Base-by-base conservation (phyloP, 352 stramenopile genomes). In the Globisporangium polare region DNA sequence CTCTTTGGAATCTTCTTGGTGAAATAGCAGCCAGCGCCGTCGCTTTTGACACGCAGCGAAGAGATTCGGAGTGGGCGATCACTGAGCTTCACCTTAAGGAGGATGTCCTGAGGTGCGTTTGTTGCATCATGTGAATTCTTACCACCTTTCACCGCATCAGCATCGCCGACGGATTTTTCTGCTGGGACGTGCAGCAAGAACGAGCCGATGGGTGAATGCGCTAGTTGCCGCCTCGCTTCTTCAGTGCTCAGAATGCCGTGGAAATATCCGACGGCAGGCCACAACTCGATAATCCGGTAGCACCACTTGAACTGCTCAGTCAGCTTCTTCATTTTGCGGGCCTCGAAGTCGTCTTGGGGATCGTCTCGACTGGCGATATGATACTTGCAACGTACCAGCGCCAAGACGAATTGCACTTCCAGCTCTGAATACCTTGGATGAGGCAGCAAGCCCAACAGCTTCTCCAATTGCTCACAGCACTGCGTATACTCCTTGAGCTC, bases 191-290 rank as follows among this genome's bases (percentile, higher is more conserved):
- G 68, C 1, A 90, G 53, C 27, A 90, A 62, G 60, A 80, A 88
- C 0, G 78, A 64, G 4, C 80, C 78, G 18, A 76, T 62, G 0
- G 68, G 71, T 4, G 72, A 54, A 10, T n/a, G 24, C 18, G 52
- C 22, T 2, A 90, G 51, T 13, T 73, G 42, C 9, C 49, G 24
- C 7, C 71, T 83, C 0, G 71, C 78, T 18, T 73, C 50, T n/a
- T 35, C 56, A 41, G 53, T 74, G 7, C 49, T 62, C 2, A 88
- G 6, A 2, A 31, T 24, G 6, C 77, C 77, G 39, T 88, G 75
- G 22, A 86, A 88, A 53, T 74, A 90, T 3, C 80, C 78, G 43
- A 88, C 76, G 13, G 60, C 65, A 1, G 73, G 71, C 75, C 69
- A 80, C 24, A 88, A 27, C 31, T 88, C 80, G n/a, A 90, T 65